A percentile compares a stretch with the other conserved stretches of the same genome.
These are phyloP conservation scores for Mentha longifolia DNA, from an alignment of 257 asterid species.

Conservation along the genomic window DNA sequence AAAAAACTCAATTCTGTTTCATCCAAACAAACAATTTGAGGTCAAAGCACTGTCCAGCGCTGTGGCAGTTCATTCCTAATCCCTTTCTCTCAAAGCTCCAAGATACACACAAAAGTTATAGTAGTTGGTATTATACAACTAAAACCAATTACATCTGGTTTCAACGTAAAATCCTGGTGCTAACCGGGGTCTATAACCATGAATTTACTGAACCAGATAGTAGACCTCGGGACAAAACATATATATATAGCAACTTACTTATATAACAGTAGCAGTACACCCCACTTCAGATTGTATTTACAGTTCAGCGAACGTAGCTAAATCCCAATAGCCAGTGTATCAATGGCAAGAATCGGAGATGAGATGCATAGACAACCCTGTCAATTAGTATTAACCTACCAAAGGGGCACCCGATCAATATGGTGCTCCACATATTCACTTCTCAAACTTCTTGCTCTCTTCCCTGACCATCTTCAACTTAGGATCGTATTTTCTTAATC, in stretches of 20 bases:
- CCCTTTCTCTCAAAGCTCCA: slow-evolving; percentile 32
- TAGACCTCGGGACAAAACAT: slow-evolving; percentile 33
- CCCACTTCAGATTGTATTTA: slow-evolving; percentile 57
- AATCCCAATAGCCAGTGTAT: slow-evolving; percentile 51
- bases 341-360: slow-evolving; percentile 47
- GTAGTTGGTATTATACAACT: slow-evolving; percentile 15
- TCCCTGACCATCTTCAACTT: slow-evolving; percentile 46
- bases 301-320: slow-evolving; percentile 56
- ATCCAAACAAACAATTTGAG: slow-evolving; percentile 16
- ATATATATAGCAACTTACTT: slow-evolving; percentile 33
- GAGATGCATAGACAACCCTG: slow-evolving; percentile 42
- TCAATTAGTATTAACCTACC: slow-evolving; percentile 46
- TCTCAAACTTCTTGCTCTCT: slow-evolving; percentile 49
- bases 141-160: slow-evolving; percentile 35
- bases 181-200: slow-evolving; percentile 31
- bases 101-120: slow-evolving; percentile 32
- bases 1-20: slow-evolving; percentile 1
- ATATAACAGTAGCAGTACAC: slow-evolving; percentile 44
- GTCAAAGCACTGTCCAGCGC: neutral
- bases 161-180: slow-evolving; percentile 33
- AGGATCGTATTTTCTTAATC: slow-evolving; percentile 51
- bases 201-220: slow-evolving; percentile 36
- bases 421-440: slow-evolving; percentile 42
- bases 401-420: slow-evolving; percentile 45
- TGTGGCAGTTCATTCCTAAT: slow-evolving; percentile 16